Percentiles rank a stretch among this genome's conserved stretches.
These are phyloP conservation scores for Beta macrorhiza DNA, from an alignment of 179 eudicot species.

Conservation along the genomic window DNA sequence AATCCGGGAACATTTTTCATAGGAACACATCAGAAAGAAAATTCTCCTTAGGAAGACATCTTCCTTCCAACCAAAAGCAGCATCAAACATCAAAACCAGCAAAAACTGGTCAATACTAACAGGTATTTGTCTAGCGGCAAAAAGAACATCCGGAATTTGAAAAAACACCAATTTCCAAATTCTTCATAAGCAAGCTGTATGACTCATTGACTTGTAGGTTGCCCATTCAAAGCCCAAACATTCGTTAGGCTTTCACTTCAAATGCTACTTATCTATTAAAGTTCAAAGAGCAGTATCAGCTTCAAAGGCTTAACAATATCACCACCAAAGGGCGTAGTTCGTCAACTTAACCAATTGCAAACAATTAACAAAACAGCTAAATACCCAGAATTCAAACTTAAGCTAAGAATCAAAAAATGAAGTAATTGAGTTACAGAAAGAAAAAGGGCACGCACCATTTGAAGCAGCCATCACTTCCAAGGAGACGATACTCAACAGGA, in stretches of 20 bases:
- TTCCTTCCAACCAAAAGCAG: neutral
- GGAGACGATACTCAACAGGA: slow-evolving; percentile 80
- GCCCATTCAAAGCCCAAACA: too few relatives aligned
- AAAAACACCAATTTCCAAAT: too few relatives aligned
- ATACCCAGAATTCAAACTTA: neutral
- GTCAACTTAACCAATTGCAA: neutral
- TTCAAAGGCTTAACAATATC: neutral
- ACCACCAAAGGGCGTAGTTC: neutral
- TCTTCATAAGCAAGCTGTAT: too few relatives aligned
- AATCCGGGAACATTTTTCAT: too few relatives aligned
- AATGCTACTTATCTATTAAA: too few relatives aligned
- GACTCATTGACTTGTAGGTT: too few relatives aligned
- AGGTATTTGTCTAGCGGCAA: too few relatives aligned
- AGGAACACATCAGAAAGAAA: too few relatives aligned
- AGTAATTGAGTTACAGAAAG: neutral
- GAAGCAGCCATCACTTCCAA: slow-evolving; percentile 83
- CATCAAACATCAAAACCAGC: neutral
- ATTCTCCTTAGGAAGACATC: too few relatives aligned
- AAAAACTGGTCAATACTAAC: neutral
- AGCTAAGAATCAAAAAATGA: neutral
- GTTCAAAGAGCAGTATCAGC: too few relatives aligned
- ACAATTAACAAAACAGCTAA: neutral
- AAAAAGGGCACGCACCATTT: slow-evolving; percentile 43
- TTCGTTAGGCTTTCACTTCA: too few relatives aligned
- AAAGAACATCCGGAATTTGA: too few relatives aligned